Percentiles rank a stretch among this genome's conserved stretches.
phyloP scores from a whole-genome alignment of 331 rosid genomes.

The Arachis monticola region DNA sequence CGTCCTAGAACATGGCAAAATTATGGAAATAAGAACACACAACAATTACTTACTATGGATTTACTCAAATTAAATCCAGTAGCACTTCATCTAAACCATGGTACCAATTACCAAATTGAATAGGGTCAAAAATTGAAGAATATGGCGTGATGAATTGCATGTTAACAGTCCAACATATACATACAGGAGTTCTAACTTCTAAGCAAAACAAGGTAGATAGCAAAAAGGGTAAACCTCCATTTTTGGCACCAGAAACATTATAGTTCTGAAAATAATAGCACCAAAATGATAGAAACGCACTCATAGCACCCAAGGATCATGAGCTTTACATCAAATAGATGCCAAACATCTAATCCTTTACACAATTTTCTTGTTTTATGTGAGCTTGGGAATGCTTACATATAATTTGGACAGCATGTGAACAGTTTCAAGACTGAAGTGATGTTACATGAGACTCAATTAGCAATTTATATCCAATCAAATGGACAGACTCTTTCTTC shows the following conservation, averaged over 20 bases:
- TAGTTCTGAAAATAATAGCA: too few relatives aligned
- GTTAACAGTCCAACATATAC: slow-evolving; percentile 10
- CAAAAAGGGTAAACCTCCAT: too few relatives aligned
- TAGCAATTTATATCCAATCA: slow-evolving; percentile 17
- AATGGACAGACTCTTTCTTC: not conserved
- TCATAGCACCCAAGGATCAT: too few relatives aligned
- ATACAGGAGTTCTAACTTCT: not conserved
- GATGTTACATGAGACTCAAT: not conserved
- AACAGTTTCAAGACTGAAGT: not conserved
- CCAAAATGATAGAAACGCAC: too few relatives aligned
- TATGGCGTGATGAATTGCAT: slow-evolving; percentile 13
- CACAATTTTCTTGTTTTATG: not conserved
- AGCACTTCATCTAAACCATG: slow-evolving; percentile 1
- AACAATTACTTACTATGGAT: not conserved
- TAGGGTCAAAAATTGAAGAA: slow-evolving; percentile 10
- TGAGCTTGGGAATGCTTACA: not conserved
- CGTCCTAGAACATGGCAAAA: slow-evolving; percentile 53
- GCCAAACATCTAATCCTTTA: too few relatives aligned
- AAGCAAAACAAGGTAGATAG: too few relatives aligned
- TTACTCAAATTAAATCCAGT: slow-evolving; percentile 22
- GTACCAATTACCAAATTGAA: slow-evolving; percentile 18
- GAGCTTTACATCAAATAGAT: too few relatives aligned
- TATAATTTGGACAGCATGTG: slow-evolving; percentile 1
- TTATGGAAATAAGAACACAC: slow-evolving; percentile 36
- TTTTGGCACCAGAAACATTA: too few relatives aligned